Percentiles rank a stretch among this genome's conserved stretches.
phyloP scores from a whole-genome alignment of 164 flowering plant genomes.

The Vitis amurensis region DNA sequence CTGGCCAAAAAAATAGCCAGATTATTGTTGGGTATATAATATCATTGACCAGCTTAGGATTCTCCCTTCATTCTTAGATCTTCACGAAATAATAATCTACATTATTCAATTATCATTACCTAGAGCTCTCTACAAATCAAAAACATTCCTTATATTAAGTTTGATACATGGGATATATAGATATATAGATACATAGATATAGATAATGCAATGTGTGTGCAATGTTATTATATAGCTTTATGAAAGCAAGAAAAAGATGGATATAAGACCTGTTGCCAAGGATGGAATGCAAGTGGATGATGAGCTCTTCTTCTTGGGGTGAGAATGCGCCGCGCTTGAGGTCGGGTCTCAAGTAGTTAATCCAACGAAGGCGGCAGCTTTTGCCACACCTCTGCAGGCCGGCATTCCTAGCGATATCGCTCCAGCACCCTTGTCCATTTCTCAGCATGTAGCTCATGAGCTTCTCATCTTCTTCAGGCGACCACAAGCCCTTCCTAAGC shows the following conservation, averaged over 20 bases:
- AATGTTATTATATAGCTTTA: no score
- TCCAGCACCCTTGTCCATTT: slow-evolving; percentile 82
- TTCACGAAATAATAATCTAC: no score
- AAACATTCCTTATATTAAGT: no score
- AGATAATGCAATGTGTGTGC: no score
- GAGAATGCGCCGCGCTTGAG: slow-evolving; percentile 75
- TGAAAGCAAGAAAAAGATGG: slow-evolving; percentile 14
- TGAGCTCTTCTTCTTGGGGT: slow-evolving; percentile 63
- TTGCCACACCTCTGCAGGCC: slow-evolving; percentile 73
- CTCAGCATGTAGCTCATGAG: slow-evolving; percentile 62
- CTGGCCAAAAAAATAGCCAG: no score
- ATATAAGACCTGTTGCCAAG: slow-evolving; percentile 68
- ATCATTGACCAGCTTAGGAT: no score
- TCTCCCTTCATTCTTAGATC: no score
- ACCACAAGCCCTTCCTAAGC: slow-evolving; percentile 72
- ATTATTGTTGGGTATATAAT: no score
- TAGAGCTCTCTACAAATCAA: no score
- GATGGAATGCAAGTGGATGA: slow-evolving; percentile 61
- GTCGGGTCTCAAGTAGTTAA: slow-evolving; percentile 69
- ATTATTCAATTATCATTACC: no score
- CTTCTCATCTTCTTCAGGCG: slow-evolving; percentile 79
- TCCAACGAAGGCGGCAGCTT: slow-evolving; percentile 84
- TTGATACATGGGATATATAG: no score
- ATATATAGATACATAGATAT: no score
- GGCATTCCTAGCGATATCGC: slow-evolving; percentile 72